Base-by-base conservation (phyloP, 805 yeast species). In the Tetrapisispora arboricola region DNA sequence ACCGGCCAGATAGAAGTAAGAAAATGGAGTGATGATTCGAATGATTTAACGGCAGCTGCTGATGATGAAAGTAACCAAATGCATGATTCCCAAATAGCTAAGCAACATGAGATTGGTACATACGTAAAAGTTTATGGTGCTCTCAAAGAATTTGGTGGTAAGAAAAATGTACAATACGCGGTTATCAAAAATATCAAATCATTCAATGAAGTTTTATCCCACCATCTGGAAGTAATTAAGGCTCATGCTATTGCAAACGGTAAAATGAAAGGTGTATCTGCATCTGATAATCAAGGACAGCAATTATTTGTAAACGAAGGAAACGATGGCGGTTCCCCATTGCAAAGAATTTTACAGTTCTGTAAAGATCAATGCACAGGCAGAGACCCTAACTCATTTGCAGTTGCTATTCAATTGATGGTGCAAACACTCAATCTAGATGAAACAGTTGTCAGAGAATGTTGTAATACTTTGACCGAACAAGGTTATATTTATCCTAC, bases 401-500 rank as follows among this genome's bases (percentile, higher is more conserved):
- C 90, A 49, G 86, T 82, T n/a, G 86, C 84, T 18, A 65, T 76
- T 11, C 73, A 71, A 42, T 67, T 75, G 46, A 73, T 83, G 44
- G 68, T 78, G 12, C 83, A 78, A 52, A 66, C 70, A 25, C 64
- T 82, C 53, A 68, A 66, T 38, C 44, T 80, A 8, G 52, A 71
- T 28, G 71, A 66, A 40, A 74, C 70, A 19, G 72, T 68, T 24
- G 80, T 73, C 17, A 63, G 65, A 45, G 60, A 64, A 21, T 67
- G 67, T 46, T 75, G 84, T 52, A 67, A 66, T 26, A 66, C 67
- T 18, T 66, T 83, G 50, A 70, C 75, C 11, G 87, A 81, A 33
- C 78, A 71, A 43, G 94, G 88, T 28, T 76, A 69, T 49, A 68
- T 81, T 36, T 83, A 80, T 56, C 70, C 73, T 36, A 85, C 87